A percentile compares a stretch with the other conserved stretches of the same genome.
phyloP scores from a whole-genome alignment of 371 early-diverging fungal species.

The Massospora cicadina region DNA sequence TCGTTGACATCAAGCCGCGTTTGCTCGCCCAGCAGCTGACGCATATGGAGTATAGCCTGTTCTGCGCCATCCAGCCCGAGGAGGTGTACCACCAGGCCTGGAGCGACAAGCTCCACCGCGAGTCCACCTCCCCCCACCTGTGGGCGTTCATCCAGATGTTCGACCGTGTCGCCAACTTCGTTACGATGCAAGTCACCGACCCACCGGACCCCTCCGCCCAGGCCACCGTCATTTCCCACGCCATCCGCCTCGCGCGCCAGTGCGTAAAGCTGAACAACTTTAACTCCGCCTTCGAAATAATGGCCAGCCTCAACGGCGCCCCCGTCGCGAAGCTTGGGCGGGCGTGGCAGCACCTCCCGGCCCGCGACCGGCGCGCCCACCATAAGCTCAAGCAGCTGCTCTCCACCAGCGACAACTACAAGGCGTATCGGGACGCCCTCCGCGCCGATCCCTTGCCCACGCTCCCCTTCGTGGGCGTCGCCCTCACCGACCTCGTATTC shows the following conservation, averaged over 20 bases:
- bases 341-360: conserved; percentile 23
- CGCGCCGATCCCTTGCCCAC: conserved; percentile 20
- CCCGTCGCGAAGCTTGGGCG: conserved; percentile 27
- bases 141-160: conserved; percentile 34
- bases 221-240: conserved; percentile 25
- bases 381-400: conserved; percentile 17
- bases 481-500: conserved; percentile 79
- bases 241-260: conserved; percentile 29
- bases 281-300: conserved; percentile 39
- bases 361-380: conserved; percentile 18
- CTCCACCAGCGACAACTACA: conserved; percentile 23
- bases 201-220: conserved; percentile 20
- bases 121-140: conserved; percentile 23
- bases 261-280: conserved; percentile 35
- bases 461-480: conserved; percentile 74
- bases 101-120: conserved; percentile 14
- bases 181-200: conserved; percentile 24
- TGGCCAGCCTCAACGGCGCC: conserved; percentile 33
- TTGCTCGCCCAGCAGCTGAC: conserved; percentile 37
- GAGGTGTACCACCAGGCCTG: conserved; percentile 34
- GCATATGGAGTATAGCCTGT: conserved; percentile 34
- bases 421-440: conserved; percentile 23
- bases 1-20: conserved; percentile 22
- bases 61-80: conserved; percentile 23
- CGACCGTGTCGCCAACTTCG: conserved; percentile 37